Conservation (phyloP, 2,329 filamentous ascomycete genomes). For the Gaeumannomyces sp. region DNA sequence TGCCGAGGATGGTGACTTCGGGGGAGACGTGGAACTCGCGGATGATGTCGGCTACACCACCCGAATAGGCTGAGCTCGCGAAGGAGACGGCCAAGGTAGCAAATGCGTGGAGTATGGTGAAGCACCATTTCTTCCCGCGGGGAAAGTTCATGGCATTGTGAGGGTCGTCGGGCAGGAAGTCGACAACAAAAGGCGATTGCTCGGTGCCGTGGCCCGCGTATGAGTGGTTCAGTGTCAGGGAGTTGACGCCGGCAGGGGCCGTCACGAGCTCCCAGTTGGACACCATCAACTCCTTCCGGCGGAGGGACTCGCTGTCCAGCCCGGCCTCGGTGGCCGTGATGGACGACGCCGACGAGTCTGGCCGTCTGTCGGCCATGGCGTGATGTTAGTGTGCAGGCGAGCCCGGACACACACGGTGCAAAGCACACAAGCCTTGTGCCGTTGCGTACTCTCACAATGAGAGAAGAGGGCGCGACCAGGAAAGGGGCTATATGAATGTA, state of each 20-base stretch:
- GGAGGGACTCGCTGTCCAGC: slow-evolving; percentile 35
- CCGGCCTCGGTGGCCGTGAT: slow-evolving; percentile 26
- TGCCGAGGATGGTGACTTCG: slow-evolving; percentile 53
- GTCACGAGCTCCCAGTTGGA: slow-evolving; percentile 47
- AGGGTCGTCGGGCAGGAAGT: slow-evolving; percentile 58
- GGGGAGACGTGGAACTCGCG: slow-evolving; percentile 43
- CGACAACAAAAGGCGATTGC: slow-evolving; percentile 62
- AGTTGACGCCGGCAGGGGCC: slow-evolving; percentile 52
- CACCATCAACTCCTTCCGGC: slow-evolving; percentile 24
- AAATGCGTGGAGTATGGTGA: slow-evolving; percentile 56
- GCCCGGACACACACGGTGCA: too few relatives aligned
- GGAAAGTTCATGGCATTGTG: slow-evolving; percentile 60
- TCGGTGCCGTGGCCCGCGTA: slow-evolving; percentile 58
- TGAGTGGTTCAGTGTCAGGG: slow-evolving; percentile 46
- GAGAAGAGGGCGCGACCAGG: too few relatives aligned
- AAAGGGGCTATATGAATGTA: too few relatives aligned
- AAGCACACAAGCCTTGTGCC: too few relatives aligned
- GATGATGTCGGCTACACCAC: slow-evolving; percentile 48
- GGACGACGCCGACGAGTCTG: slow-evolving; percentile 23
- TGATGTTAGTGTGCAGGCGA: not conserved
- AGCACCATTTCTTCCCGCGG: slow-evolving; percentile 54
- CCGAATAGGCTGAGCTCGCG: slow-evolving; percentile 61
- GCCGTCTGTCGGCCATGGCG: slow-evolving; percentile 12
- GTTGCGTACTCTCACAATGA: too few relatives aligned
- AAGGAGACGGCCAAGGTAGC: slow-evolving; percentile 66